These are phyloP conservation scores for Leishmania aethiopica DNA, from an alignment of 208 protist species.

Conservation along the genomic window DNA sequence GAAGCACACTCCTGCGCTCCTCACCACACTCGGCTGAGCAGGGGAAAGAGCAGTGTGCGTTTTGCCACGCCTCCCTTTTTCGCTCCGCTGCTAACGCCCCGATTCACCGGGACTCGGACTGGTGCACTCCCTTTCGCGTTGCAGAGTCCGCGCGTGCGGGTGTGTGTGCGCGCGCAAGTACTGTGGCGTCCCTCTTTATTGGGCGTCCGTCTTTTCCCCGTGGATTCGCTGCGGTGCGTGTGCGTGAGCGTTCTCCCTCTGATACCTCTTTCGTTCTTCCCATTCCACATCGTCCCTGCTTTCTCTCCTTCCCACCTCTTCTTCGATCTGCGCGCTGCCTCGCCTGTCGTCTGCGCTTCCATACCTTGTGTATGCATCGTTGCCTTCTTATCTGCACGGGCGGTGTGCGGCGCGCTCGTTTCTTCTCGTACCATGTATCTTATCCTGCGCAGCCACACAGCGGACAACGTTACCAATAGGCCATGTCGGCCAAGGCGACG, in stretches of 20 bases:
- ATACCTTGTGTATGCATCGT: no score
- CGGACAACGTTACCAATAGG: no score
- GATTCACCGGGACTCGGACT: no score
- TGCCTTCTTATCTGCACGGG: no score
- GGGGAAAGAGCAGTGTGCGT: background rate
- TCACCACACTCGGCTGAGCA: background rate
- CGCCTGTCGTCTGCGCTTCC: background rate
- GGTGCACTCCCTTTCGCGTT: background rate
- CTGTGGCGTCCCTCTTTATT: background rate
- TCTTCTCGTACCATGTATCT: no score
- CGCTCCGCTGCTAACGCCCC: background rate
- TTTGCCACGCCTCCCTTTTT: background rate
- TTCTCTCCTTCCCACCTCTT: background rate
- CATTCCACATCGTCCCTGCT: no score
- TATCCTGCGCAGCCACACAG: no score
- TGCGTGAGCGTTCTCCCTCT: background rate
- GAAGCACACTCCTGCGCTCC: background rate
- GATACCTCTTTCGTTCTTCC: background rate
- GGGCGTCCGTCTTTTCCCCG: background rate
- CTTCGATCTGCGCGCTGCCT: background rate
- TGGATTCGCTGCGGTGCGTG: background rate
- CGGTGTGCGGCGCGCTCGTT: no score
- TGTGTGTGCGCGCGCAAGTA: background rate
- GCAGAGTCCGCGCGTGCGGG: background rate
- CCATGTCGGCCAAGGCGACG: no score